These are phyloP conservation scores for Avena insularis DNA, from an alignment of 176 grass and related monocot species.

Conservation along the genomic window DNA sequence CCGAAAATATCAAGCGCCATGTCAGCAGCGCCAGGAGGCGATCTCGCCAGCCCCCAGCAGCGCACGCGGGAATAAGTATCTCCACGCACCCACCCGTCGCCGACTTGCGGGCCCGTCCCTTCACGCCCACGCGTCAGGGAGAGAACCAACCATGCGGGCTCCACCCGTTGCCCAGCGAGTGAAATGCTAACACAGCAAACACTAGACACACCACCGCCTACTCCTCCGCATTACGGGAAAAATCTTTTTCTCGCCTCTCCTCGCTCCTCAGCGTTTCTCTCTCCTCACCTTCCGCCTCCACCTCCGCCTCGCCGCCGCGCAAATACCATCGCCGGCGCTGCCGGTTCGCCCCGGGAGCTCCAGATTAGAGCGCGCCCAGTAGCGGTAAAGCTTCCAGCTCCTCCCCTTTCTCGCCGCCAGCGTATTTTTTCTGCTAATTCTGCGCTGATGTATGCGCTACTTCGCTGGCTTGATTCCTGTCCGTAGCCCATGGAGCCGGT, in stretches of 20 bases:
- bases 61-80: slow-evolving; percentile 71
- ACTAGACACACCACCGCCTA: slow-evolving; percentile 40
- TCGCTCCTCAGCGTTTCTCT: slow-evolving; percentile 35
- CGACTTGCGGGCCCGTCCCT: fast-evolving
- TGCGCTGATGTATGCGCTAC: not conserved
- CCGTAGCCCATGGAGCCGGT: not conserved
- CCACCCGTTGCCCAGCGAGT: not conserved
- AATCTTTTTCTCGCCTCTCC: slow-evolving; percentile 67
- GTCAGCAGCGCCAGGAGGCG: slow-evolving; percentile 61
- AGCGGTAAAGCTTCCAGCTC: slow-evolving; percentile 50
- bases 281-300: slow-evolving; percentile 15
- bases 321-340: slow-evolving; percentile 1
- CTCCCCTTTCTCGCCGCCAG: not conserved
- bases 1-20: slow-evolving; percentile 98
- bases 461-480: not conserved
- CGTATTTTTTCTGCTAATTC: not conserved
- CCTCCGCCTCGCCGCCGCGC: slow-evolving; percentile 31
- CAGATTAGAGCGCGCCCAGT: not conserved
- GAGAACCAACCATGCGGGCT: not conserved
- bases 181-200: slow-evolving; percentile 34
- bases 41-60: slow-evolving; percentile 54
- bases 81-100: not conserved
- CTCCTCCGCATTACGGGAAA: slow-evolving; percentile 43
- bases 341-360: slow-evolving; percentile 17
- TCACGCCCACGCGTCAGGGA: not conserved